A percentile compares a stretch with the other conserved stretches of the same genome.
phyloP scores from a whole-genome alignment of 495 filamentous ascomycete species.

The Penicillium dipodomyicola region DNA sequence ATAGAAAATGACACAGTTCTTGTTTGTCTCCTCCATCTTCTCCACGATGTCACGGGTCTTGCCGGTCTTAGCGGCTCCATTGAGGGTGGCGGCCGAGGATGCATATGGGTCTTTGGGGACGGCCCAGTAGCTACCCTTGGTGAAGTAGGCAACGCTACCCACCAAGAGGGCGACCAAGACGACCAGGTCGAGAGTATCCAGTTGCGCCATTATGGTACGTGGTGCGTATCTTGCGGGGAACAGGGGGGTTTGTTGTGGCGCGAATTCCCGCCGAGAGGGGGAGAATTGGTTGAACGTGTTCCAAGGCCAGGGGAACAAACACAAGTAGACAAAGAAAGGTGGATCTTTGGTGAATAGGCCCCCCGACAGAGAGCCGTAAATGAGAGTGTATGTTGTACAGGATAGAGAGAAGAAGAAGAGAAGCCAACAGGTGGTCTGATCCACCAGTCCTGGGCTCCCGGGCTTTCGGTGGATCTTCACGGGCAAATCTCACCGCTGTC shows the following conservation, averaged over 20 bases:
- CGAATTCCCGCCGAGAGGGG: conserved; percentile 5
- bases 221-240: conserved; percentile 1
- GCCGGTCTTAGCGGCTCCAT: conserved; percentile 71
- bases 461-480: conserved; percentile 6
- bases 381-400: conserved; percentile 4
- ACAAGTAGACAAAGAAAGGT: not conserved
- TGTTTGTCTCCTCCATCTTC: conserved; percentile 92
- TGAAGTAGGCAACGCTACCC: conserved; percentile 92
- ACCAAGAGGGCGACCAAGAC: conserved; percentile 82
- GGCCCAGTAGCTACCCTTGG: conserved; percentile 92
- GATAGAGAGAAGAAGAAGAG: conserved; percentile 14
- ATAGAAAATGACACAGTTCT: conserved; percentile 98
- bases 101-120: conserved; percentile 82
- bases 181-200: conserved; percentile 90
- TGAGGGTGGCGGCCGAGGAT: conserved; percentile 60
- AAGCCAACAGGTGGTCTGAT: conserved; percentile 31
- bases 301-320: not conserved
- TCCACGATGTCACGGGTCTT: conserved; percentile 90
- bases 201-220: conserved; percentile 72
- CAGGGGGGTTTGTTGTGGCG: not conserved
- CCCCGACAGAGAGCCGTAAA: not conserved
- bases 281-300: not conserved
- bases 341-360: not conserved
- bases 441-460: conserved; percentile 8
- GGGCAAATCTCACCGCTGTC: conserved; percentile 11